Base-by-base conservation (phyloP, 495 filamentous ascomycete species). In the Melanomma pulvis-pyrius region DNA sequence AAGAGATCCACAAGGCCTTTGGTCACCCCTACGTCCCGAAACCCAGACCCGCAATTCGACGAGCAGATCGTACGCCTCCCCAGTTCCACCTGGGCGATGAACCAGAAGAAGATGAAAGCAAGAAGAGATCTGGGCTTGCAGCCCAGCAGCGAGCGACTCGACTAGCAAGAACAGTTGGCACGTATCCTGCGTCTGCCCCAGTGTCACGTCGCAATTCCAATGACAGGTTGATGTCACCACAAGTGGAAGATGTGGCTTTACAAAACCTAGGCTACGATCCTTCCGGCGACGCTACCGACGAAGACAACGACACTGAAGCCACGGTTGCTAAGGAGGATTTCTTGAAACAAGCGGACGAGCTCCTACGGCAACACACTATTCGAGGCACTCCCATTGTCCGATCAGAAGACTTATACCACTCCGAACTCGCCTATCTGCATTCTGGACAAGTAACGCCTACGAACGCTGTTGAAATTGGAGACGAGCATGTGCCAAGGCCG, bases 401-500 rank as follows among this genome's bases (percentile, higher is more conserved):
- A 50, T 15, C 52, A n/a, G 65, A 67, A n/a, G 66, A 72, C 24
- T 36, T 72, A 3, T 66, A 59, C 28, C 62, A 72, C 19, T 51
- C 51, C 2, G 34, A 69, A 28, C 15, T 52, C 1, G 36, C 52
- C 19, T 21, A 24, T 21, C 39, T 72, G 7, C 77, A 78, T 13
- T 90, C 88, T 28, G 87, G 86, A 26, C 81, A 82, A 53, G 75
- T 77, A 12, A 91, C 87, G 9, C 86, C 87, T 13, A 76, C 81
- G 8, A 83, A 86, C 39, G 87, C 88, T 46, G 76, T 81, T 51
- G 80, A 85, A 28, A 80, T 83, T 17, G 77, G 82, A 55, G 85
- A 90, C 58, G 81, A 83, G 48, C 92, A 91, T 69, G 81, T 90
- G 6, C 86, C 88, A 44, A 81, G 81, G 15, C 92, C 91, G 2